These are phyloP conservation scores for Metarhizium anisopliae DNA, from an alignment of 2,329 filamentous ascomycete species.

Conservation along the genomic window DNA sequence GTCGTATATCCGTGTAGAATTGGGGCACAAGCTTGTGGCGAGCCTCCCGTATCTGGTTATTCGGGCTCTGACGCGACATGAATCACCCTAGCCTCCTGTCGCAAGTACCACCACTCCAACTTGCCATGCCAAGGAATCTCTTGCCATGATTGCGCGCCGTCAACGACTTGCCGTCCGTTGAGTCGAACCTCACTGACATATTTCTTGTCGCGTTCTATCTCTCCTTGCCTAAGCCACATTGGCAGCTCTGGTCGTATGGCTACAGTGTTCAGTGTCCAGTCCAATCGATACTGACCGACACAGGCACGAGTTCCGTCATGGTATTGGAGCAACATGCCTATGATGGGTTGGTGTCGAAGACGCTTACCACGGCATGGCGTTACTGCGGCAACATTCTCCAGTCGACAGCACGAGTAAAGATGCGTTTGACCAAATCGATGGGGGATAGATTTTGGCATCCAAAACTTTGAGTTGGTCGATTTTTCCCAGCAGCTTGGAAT, in stretches of 20 bases:
- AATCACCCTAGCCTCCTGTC: background rate
- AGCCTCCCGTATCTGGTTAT: background rate
- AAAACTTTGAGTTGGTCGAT: no score
- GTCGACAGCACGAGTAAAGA: no score
- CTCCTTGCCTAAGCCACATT: background rate
- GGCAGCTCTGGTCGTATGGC: background rate
- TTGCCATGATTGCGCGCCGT: background rate
- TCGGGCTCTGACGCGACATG: background rate
- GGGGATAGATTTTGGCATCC: no score
- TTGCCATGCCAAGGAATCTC: background rate
- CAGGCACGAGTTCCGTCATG: no score
- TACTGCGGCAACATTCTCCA: no score
- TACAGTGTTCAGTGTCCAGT: no score
- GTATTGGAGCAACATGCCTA: no score
- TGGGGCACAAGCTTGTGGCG: background rate
- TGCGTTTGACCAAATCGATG: no score
- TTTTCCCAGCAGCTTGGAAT: no score
- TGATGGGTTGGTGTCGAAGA: no score
- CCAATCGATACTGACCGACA: no score
- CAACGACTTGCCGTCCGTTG: background rate
- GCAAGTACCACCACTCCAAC: background rate
- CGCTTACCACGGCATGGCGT: no score
- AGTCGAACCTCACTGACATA: background rate
- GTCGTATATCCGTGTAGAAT: background rate
- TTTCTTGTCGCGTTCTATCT: background rate